These are phyloP conservation scores for Termitomyces sp. DNA, from an alignment of 768 basidiomycete species.

Conservation along the genomic window DNA sequence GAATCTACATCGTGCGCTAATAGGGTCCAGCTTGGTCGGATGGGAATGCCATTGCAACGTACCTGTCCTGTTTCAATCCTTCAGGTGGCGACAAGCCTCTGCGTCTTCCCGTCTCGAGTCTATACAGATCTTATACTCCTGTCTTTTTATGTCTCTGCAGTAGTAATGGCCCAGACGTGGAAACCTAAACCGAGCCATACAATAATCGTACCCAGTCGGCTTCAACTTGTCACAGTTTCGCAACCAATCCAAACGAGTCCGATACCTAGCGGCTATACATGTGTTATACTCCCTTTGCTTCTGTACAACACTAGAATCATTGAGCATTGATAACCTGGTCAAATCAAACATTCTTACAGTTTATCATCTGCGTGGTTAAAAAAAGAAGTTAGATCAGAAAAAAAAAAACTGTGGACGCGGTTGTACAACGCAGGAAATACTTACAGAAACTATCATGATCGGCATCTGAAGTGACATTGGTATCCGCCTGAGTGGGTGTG, in stretches of 20 bases:
- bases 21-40: too few species aligned
- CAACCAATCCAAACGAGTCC: neutral
- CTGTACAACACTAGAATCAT: neutral
- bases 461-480: too few species aligned
- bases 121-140: neutral
- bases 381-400: neutral
- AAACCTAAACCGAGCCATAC: neutral
- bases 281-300: neutral
- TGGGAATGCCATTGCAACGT: too few species aligned
- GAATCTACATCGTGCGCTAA: too few species aligned
- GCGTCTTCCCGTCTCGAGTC: neutral
- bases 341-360: neutral
- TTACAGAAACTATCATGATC: neutral
- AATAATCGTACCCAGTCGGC: neutral
- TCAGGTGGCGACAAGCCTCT: neutral
- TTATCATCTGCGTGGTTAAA: neutral
- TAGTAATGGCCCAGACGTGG: neutral
- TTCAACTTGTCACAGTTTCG: neutral
- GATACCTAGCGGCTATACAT: neutral
- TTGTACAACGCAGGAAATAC: neutral
- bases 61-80: too few species aligned
- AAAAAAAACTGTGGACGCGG: neutral
- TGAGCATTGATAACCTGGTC: neutral
- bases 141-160: neutral
- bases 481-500: neutral